A percentile compares a stretch with the other conserved stretches of the same genome.
Conservation (phyloP, 2,329 filamentous ascomycete species). For the Diaporthe sp. region DNA sequence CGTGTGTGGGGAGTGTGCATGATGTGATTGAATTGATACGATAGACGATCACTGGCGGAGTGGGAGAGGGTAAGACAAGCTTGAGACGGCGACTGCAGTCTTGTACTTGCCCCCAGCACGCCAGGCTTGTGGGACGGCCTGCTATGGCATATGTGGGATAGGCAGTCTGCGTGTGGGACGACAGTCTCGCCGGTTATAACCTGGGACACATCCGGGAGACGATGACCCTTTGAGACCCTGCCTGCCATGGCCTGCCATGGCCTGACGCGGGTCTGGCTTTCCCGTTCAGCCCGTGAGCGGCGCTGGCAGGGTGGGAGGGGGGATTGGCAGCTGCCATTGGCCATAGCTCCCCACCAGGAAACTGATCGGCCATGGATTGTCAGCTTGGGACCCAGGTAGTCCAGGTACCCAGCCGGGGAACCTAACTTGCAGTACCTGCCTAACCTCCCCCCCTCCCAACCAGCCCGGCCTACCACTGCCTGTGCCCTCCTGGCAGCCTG, state of each 20-base stretch:
- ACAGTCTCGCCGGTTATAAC: neutral
- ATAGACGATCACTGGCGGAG: neutral
- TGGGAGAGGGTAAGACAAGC: neutral
- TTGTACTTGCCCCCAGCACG: neutral
- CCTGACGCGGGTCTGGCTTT: slow-evolving; percentile 25
- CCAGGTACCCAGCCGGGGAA: neutral
- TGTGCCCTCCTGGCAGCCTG: too few species aligned
- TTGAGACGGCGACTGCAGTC: neutral
- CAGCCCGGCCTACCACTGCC: neutral
- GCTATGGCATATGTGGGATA: neutral
- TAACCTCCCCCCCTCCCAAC: too few species aligned
- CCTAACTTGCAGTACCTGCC: neutral
- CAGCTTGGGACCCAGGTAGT: neutral
- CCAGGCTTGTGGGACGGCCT: neutral
- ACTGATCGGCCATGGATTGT: slow-evolving; percentile 1
- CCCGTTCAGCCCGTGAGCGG: slow-evolving; percentile 1
- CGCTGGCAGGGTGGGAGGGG: neutral
- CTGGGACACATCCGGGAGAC: neutral
- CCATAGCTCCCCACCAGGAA: slow-evolving; percentile 14
- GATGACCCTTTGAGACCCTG: neutral
- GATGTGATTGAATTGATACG: slow-evolving; percentile 13
- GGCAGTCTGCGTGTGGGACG: too few species aligned
- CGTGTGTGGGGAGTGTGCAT: neutral
- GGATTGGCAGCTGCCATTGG: slow-evolving; percentile 23
- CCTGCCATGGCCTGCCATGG: neutral